These are phyloP conservation scores for Aspergillus transmontanensis DNA, from an alignment of 2,329 filamentous ascomycete genomes.

Conservation along the genomic window DNA sequence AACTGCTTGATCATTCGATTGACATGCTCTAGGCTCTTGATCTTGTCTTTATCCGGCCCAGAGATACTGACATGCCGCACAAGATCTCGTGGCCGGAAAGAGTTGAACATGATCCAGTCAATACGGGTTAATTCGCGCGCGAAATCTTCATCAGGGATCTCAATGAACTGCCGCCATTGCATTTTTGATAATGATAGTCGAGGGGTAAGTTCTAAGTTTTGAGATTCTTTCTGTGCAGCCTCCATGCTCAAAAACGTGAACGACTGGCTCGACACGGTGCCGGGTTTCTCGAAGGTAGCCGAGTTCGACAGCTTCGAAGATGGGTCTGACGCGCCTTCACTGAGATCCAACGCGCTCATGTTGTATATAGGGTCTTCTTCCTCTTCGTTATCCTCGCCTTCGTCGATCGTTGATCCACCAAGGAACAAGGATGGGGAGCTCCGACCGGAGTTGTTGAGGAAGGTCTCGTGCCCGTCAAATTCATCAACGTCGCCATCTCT, in stretches of 20 bases:
- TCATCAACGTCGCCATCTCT: conserved; percentile 65
- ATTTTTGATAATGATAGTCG: conserved; percentile 75
- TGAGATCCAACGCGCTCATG: conserved; percentile 44
- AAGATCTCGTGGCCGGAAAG: conserved; percentile 88
- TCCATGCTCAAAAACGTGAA: conserved; percentile 55
- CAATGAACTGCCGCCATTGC: conserved; percentile 90
- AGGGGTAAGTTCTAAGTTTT: conserved; percentile 69
- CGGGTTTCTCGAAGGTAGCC: conserved; percentile 35
- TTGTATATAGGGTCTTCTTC: conserved; percentile 42
- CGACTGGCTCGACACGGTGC: conserved; percentile 45
- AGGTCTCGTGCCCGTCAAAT: conserved; percentile 44
- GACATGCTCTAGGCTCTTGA: conserved; percentile 78
- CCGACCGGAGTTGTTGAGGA: conserved; percentile 43
- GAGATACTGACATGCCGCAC: conserved; percentile 86
- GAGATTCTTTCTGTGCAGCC: conserved; percentile 77
- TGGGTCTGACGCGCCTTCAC: conserved; percentile 41
- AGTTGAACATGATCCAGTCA: conserved; percentile 98
- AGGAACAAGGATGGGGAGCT: conserved; percentile 42
- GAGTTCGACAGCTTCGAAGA: conserved; percentile 42
- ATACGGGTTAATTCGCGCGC: conserved; percentile 92
- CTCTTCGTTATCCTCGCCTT: conserved; percentile 32
- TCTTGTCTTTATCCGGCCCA: conserved; percentile 52
- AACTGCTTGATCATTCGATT: conserved; percentile 94
- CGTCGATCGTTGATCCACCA: conserved; percentile 22
- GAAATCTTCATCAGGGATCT: conserved; percentile 78